Conservation (phyloP, 2,329 filamentous ascomycete species). For the Colletotrichum spinosum region DNA sequence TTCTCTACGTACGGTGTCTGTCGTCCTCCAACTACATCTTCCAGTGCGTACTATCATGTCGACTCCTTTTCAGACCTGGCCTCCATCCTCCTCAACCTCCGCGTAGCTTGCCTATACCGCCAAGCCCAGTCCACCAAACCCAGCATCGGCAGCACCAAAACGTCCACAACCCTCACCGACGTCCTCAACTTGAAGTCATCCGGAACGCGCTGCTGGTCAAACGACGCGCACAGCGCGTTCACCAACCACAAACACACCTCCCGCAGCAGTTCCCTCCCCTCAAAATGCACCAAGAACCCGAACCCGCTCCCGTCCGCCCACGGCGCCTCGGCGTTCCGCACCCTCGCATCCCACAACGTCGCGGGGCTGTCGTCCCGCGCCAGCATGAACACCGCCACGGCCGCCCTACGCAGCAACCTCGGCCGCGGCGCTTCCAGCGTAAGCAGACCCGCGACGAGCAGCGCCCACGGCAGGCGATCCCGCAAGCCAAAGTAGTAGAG, state of each 20-base stretch:
- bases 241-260: conserved; percentile 28
- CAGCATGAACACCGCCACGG: conserved; percentile 31
- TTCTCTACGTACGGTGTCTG: too few relatives aligned
- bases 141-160: conserved; percentile 27
- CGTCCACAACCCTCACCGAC: conserved; percentile 23
- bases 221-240: conserved; percentile 29
- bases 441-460: conserved; percentile 23
- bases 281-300: conserved; percentile 28
- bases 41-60: neutral
- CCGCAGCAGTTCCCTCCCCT: conserved; percentile 28
- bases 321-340: conserved; percentile 13
- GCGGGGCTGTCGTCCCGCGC: conserved; percentile 28
- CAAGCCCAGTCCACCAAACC: conserved; percentile 32
- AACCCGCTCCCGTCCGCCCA: conserved; percentile 34
- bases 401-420: conserved; percentile 27
- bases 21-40: neutral
- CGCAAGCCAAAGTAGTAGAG: conserved; percentile 26
- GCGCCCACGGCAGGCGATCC: conserved; percentile 29
- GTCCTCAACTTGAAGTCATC: conserved; percentile 32
- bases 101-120: conserved; percentile 27
- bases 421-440: conserved; percentile 30
- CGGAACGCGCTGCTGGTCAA: conserved; percentile 23
- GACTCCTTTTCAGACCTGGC: neutral
- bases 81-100: neutral
- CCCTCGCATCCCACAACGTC: conserved; percentile 1